phyloP scores from a whole-genome alignment of 768 basidiomycete species.

The Trametes elegans region DNA sequence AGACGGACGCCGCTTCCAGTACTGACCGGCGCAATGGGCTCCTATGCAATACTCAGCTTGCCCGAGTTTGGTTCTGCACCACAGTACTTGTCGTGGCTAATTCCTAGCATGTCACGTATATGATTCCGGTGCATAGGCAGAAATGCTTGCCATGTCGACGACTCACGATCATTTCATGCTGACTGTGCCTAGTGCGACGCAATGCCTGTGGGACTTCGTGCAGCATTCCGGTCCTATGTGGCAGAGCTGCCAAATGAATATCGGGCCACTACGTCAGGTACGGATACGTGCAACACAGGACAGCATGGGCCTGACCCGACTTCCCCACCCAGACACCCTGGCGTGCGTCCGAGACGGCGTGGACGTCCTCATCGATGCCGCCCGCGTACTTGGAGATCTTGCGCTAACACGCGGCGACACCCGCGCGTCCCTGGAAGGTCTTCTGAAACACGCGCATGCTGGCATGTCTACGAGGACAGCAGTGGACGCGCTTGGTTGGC shows the following conservation, averaged over 20 bases:
- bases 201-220: slow-evolving; percentile 3
- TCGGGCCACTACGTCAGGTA: slow-evolving; percentile 5
- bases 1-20: too few species aligned
- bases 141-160: too few species aligned
- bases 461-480: slow-evolving; percentile 44
- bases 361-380: background rate
- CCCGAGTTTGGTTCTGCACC: too few species aligned
- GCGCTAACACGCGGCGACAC: background rate
- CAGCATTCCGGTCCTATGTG: background rate
- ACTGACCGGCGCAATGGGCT: too few species aligned
- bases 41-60: too few species aligned
- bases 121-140: too few species aligned
- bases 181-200: too few species aligned
- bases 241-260: background rate
- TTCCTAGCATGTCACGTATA: too few species aligned
- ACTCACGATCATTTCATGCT: too few species aligned
- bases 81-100: too few species aligned
- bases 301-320: background rate
- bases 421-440: slow-evolving; percentile 32
- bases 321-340: background rate
- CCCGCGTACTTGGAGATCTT: background rate
- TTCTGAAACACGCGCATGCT: slow-evolving; percentile 49
- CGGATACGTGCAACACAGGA: too few species aligned
- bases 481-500: slow-evolving; percentile 46
- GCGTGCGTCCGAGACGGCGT: background rate